Conservation (phyloP, 768 basidiomycete genomes). For the Auriscalpium orientale region DNA sequence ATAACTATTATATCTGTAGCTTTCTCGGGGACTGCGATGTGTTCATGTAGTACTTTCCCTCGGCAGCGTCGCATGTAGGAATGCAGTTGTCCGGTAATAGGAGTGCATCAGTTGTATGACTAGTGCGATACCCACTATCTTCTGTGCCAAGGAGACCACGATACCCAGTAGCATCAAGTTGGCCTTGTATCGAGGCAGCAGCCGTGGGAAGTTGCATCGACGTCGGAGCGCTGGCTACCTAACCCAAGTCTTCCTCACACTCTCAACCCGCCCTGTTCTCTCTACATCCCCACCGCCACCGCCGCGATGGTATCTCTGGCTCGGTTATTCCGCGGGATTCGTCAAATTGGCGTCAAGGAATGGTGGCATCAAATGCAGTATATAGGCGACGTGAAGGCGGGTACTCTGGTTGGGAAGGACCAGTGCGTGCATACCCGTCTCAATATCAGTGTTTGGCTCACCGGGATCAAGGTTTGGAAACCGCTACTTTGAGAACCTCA, state of each 20-base stretch:
- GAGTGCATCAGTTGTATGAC: not conserved
- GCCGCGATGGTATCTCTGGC: conserved; percentile 61
- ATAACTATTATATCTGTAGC: conserved; percentile 1
- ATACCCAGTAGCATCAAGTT: too few relatives aligned
- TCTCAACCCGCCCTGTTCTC: not conserved
- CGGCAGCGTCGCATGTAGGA: not conserved
- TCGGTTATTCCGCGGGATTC: conserved; percentile 71
- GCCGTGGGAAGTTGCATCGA: too few relatives aligned
- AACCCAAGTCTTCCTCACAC: too few relatives aligned
- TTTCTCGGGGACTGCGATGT: not conserved
- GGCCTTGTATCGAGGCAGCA: too few relatives aligned
- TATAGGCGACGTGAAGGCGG: conserved; percentile 90
- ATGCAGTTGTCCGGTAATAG: not conserved
- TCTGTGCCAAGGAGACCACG: too few relatives aligned
- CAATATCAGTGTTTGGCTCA: not conserved
- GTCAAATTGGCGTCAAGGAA: conserved; percentile 68
- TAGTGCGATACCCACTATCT: too few relatives aligned
- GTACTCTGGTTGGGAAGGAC: conserved; percentile 68
- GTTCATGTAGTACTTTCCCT: not conserved
- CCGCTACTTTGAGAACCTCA: conserved; percentile 88
- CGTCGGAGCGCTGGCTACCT: too few relatives aligned
- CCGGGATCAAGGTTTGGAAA: conserved; percentile 70
- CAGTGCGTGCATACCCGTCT: conserved; percentile 51
- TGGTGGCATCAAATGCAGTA: conserved; percentile 93
- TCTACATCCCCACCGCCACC: conserved; percentile 5